These are phyloP conservation scores for Trichoderma sp. DNA, from an alignment of 2,329 filamentous ascomycete species.

Conservation along the genomic window DNA sequence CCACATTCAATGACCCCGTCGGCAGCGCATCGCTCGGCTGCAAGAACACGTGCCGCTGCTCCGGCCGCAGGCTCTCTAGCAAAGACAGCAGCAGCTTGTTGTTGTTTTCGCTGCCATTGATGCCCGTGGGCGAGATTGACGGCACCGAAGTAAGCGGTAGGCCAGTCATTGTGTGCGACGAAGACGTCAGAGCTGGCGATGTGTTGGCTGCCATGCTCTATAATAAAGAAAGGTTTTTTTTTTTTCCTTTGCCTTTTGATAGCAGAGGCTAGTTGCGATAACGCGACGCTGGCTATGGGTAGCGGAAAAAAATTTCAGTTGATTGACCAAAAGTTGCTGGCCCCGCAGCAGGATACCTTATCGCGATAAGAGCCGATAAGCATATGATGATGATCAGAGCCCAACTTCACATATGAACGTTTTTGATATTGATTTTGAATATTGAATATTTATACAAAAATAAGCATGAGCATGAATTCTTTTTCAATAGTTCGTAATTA, in stretches of 20 bases:
- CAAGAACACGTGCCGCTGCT: constrained; percentile 73
- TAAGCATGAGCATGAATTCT: background rate
- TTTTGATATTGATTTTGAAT: no score
- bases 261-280: constrained; percentile 16
- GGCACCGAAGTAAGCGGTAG: constrained; percentile 46
- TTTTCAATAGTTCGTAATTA: background rate
- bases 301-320: constrained; percentile 18
- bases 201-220: constrained; percentile 44
- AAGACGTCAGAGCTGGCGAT: constrained; percentile 63
- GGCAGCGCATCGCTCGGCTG: constrained; percentile 69
- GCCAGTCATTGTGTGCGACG: constrained; percentile 63
- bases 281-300: constrained; percentile 5
- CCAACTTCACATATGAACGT: background rate
- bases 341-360: background rate
- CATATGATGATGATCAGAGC: background rate
- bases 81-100: constrained; percentile 48
- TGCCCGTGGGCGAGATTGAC: constrained; percentile 39
- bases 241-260: background rate
- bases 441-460: background rate
- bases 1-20: constrained; percentile 68
- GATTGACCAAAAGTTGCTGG: background rate
- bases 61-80: constrained; percentile 57
- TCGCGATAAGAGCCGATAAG: background rate
- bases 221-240: background rate
- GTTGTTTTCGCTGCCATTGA: constrained; percentile 34